These are phyloP conservation scores for Lasiosphaeria ovina DNA, from an alignment of 495 filamentous ascomycete species.

Conservation along the genomic window DNA sequence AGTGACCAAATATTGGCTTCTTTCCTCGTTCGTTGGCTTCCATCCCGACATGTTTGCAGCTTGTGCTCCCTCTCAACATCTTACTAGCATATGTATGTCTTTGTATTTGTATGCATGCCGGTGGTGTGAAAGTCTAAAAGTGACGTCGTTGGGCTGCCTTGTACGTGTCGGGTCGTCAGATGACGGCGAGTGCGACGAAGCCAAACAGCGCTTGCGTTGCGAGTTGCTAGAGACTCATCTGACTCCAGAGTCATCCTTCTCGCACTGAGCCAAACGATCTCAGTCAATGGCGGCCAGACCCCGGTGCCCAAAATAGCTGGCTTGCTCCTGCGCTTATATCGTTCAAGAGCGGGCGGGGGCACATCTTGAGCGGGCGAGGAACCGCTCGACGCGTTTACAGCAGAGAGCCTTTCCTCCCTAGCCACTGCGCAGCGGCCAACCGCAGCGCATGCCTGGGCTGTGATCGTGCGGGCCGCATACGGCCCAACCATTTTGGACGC, in stretches of 20 bases:
- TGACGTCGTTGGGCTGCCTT: slow-evolving; percentile 14
- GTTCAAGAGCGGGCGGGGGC: too few relatives aligned
- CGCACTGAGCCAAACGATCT: slow-evolving; percentile 10
- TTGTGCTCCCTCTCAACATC: not conserved
- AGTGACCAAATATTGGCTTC: not conserved
- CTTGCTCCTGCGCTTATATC: not conserved
- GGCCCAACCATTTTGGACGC: too few relatives aligned
- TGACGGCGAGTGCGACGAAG: slow-evolving; percentile 1
- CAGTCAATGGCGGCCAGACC: not conserved
- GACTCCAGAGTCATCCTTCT: slow-evolving; percentile 19
- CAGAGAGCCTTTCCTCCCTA: too few relatives aligned
- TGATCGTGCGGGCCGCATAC: too few relatives aligned
- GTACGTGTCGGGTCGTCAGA: slow-evolving; percentile 7
- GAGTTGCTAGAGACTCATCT: not conserved
- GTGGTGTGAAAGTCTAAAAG: slow-evolving; percentile 3
- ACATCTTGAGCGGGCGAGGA: not conserved
- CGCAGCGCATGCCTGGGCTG: too few relatives aligned
- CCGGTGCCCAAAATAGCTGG: slow-evolving; percentile 8
- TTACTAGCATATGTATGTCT: too few relatives aligned
- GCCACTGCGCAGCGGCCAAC: too few relatives aligned
- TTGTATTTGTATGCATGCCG: not conserved
- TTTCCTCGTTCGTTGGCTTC: not conserved
- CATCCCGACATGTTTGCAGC: not conserved
- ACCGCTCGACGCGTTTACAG: too few relatives aligned
- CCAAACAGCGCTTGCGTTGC: not conserved